Evolutionary conservation across 306 rosid species (phyloP), one percentile per base, ranked within the genome.

Genomic region (Arachis hypogaea): DNA sequence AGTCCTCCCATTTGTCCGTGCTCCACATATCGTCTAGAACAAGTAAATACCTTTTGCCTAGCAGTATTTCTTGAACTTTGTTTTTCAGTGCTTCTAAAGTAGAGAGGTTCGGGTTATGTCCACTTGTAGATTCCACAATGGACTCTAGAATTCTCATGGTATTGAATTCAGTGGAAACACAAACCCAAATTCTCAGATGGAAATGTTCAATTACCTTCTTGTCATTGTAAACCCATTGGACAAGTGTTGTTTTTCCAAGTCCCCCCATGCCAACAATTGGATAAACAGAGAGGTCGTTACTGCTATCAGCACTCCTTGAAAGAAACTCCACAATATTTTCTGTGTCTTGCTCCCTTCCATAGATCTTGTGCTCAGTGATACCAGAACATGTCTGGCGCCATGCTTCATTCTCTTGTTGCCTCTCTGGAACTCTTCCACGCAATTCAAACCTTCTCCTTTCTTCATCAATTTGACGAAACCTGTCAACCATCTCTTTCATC

Each of bases 361-460:
- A 68, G 14, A 76, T 5, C 11, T 22, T 55, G 14, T 18, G 63
- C 42, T 59, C 47, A 6, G n/a, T 5, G 4, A 59, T 59, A 4
- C 1, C 29, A 6, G 80, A 76, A 9, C 28, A 38, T 2, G 80
- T 76, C 69, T 76, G 44, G 6, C 75, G 75, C 80, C 75, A 68
- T 3, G 59, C 63, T 9, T 22, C 11, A 33, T 9, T 3, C 22
- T 49, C 60, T 12, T 44, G 16, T 11, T 49, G 14, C 55, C 5
- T 46, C 5, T 59, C 63, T 38, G 28, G 9, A 12, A 58, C 57
- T 0, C 5, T 16, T 16, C 33, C 55, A 7, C 43, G 60, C 36
- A 76, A 59, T 49, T 68, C 74, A 76, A 76, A 61, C 9, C 41
- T 59, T 2, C 4, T 60, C 56, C 56, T 68, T 76, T 76, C 80